Conservation (phyloP, 2,329 filamentous ascomycete species). For the Macrophomina pseudophaseolina region DNA sequence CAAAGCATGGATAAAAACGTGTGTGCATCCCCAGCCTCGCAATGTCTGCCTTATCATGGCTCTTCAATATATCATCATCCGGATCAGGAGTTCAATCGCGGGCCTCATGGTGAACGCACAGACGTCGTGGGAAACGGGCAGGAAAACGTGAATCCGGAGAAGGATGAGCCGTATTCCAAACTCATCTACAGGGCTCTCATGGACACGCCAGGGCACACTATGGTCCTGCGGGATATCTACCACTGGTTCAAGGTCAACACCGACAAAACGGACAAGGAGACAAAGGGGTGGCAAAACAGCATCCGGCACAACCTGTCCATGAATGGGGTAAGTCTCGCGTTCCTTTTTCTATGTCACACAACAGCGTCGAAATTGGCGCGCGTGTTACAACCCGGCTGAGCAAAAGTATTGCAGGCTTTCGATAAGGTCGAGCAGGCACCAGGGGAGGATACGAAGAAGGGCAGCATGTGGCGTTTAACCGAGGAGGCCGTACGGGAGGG, state of each 20-base stretch:
- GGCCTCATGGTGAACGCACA: neutral
- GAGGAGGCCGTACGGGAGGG: slow-evolving; percentile 71
- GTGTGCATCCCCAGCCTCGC: neutral
- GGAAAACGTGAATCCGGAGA: slow-evolving; percentile 37
- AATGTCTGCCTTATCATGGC: neutral
- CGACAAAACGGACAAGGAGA: slow-evolving; percentile 66
- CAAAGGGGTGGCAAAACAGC: slow-evolving; percentile 87
- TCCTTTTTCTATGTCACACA: slow-evolving; percentile 5
- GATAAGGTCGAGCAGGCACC: slow-evolving; percentile 55
- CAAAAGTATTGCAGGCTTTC: slow-evolving; percentile 54
- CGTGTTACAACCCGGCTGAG: neutral
- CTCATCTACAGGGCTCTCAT: slow-evolving; percentile 79
- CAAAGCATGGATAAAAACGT: neutral
- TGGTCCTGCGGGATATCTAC: slow-evolving; percentile 87
- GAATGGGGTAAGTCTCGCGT: slow-evolving; percentile 74
- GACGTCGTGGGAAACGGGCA: neutral
- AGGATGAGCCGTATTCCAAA: slow-evolving; percentile 76
- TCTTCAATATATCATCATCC: neutral
- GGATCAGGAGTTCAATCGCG: neutral
- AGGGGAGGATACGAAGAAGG: slow-evolving; percentile 65
- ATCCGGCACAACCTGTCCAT: slow-evolving; percentile 96
- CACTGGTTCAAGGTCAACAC: slow-evolving; percentile 87
- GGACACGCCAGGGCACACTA: slow-evolving; percentile 67
- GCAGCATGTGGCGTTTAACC: slow-evolving; percentile 77
- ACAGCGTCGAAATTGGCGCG: slow-evolving; percentile 31